Evolutionary conservation across 768 basidiomycete species (phyloP), one percentile per base, ranked within the genome.

Genomic region (Naganishia friedmannii): DNA sequence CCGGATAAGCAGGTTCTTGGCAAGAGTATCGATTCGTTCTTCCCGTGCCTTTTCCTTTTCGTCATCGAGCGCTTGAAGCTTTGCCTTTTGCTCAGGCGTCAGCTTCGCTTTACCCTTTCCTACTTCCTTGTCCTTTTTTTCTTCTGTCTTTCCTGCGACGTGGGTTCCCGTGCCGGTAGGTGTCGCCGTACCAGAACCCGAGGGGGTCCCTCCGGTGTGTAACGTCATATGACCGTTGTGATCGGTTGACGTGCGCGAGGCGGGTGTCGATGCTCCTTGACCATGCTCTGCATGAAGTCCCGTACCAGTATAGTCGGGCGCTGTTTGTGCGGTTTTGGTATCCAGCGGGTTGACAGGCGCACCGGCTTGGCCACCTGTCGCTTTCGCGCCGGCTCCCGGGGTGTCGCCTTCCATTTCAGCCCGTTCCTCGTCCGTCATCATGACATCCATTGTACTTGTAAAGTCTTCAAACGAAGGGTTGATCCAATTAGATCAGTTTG

Each of bases 341-440:
- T 66, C 65, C 1, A 53, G 48, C 3, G 51, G 51, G 15, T 28
- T 66, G 32, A 19, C 32, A 21, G 15, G 48, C 19, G 45, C 9
- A 0, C 39, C 45, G 34, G 66, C n/a, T 23, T 70, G 67, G 58
- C 51, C 69, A n/a, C 76, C 74, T 3, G 72, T n/a, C n/a, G 48
- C 48, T 51, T 51, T 51, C 12, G 48, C 23, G 48, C 48, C 66
- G 1, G 74, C 68, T 21, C 67, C 67, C 10, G 48, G n/a, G 48
- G 34, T 19, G 46, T 65, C 53, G 31, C 42, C 53, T 51, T 65
- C 45, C 72, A 92, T 85, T 73, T 92, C 93, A 13, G 88, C 89
- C 81, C 89, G 89, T 77, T 96, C 95, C 76, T 97, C 96, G 7
- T 94, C 93, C 0, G 89, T 87, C 87, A 93, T 90, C 84, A 93